Evolutionary conservation across 2,329 filamentous ascomycete genomes (phyloP).

Genomic region (Ambrosiella beaveri): DNA sequence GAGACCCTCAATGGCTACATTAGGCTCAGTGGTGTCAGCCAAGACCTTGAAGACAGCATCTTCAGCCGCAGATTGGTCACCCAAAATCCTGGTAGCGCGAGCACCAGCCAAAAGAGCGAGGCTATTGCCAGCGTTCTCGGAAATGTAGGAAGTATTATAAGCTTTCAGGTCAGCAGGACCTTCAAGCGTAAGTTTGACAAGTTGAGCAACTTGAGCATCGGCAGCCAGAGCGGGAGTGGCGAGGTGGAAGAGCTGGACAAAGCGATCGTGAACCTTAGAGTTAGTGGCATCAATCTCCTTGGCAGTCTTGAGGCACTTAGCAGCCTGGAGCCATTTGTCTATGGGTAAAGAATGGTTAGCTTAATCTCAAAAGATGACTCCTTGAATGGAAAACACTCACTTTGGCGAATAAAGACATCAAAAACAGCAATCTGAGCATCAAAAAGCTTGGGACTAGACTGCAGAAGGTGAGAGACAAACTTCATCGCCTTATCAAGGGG

Average conservation of each 20-base stretch:
- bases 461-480: constrained; percentile 64
- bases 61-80: constrained; percentile 38
- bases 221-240: constrained; percentile 38
- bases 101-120: constrained; percentile 47
- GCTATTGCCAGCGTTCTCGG: constrained; percentile 43
- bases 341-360: constrained; percentile 1
- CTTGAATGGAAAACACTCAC: constrained; percentile 34
- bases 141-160: constrained; percentile 49
- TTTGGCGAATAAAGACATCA: constrained; percentile 69
- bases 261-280: constrained; percentile 59
- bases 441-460: constrained; percentile 64
- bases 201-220: constrained; percentile 49
- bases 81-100: constrained; percentile 39
- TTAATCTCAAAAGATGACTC: not conserved
- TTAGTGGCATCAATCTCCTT: constrained; percentile 50
- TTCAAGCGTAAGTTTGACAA: constrained; percentile 41
- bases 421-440: constrained; percentile 75
- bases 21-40: constrained; percentile 31
- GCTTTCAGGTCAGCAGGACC: constrained; percentile 40
- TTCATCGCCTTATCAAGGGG: constrained; percentile 78
- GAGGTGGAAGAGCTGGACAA: constrained; percentile 48
- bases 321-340: constrained; percentile 78
- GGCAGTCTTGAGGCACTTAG: constrained; percentile 68
- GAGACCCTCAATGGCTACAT: constrained; percentile 34
- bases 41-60: constrained; percentile 45